These are phyloP conservation scores for Chrysopogon serrulatus DNA, from an alignment of 176 grass and related monocot species.

Conservation along the genomic window DNA sequence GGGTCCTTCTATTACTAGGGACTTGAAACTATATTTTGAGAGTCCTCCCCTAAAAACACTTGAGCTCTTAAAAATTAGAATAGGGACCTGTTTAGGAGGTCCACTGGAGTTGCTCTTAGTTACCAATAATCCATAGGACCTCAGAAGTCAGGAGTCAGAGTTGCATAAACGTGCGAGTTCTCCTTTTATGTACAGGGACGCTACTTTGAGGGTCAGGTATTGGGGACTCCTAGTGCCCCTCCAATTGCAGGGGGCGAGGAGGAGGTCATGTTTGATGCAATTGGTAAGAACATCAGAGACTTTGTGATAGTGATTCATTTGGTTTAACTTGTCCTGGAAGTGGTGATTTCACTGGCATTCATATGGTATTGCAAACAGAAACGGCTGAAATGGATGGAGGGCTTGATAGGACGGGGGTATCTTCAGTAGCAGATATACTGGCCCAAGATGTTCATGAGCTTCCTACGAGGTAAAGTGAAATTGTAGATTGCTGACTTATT, in stretches of 20 bases:
- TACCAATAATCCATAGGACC: background rate
- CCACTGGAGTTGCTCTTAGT: too few species aligned
- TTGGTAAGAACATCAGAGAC: conserved; percentile 27
- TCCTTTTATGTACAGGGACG: conserved; percentile 38
- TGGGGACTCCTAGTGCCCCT: conserved; percentile 77
- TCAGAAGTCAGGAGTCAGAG: background rate
- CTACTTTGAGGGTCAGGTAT: conserved; percentile 27
- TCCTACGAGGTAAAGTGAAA: conserved; percentile 33
- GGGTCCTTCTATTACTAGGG: too few species aligned
- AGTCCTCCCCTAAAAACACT: too few species aligned
- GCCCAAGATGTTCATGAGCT: conserved; percentile 40
- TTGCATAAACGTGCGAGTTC: background rate
- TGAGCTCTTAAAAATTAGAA: too few species aligned
- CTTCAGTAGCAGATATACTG: conserved; percentile 42
- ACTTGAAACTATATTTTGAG: too few species aligned
- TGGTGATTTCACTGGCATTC: background rate
- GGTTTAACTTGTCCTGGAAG: background rate
- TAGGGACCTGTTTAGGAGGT: too few species aligned
- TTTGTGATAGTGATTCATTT: background rate
- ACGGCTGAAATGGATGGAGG: conserved; percentile 23
- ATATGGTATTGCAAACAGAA: background rate
- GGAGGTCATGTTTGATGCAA: conserved; percentile 29
- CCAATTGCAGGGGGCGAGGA: conserved; percentile 58
- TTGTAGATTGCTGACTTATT: background rate
- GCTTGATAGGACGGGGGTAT: conserved; percentile 20